phyloP scores from a whole-genome alignment of 2,329 filamentous ascomycete species.

The Cercospora berteroae region DNA sequence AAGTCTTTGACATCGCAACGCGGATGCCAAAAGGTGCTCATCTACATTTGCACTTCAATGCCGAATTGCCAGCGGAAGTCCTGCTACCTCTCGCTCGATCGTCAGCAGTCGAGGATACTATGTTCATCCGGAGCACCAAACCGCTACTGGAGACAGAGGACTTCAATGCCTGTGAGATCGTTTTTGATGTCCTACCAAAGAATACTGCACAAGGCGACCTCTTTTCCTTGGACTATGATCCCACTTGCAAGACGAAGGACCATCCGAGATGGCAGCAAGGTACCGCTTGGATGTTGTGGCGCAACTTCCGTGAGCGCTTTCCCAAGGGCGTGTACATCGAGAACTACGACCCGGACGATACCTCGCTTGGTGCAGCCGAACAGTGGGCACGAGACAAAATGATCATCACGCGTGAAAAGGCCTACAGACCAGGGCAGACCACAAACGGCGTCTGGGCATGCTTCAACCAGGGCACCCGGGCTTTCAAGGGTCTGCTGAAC shows the following conservation, averaged over 20 bases:
- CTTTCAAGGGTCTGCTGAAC: slow-evolving; percentile 71
- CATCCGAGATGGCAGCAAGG: slow-evolving; percentile 3
- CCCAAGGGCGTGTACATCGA: slow-evolving; percentile 32
- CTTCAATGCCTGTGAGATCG: slow-evolving; percentile 58
- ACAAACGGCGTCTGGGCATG: slow-evolving; percentile 52
- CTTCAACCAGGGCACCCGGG: slow-evolving; percentile 69
- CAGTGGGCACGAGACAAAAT: slow-evolving; percentile 35
- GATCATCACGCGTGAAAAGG: slow-evolving; percentile 27
- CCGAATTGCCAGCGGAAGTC: slow-evolving; percentile 62
- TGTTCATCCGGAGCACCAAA: slow-evolving; percentile 66
- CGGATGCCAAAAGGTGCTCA: slow-evolving; percentile 69
- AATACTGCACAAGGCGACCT: slow-evolving; percentile 41
- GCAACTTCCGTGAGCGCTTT: slow-evolving; percentile 45
- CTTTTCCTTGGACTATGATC: slow-evolving; percentile 52
- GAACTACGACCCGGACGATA: slow-evolving; percentile 5
- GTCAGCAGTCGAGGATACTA: slow-evolving; percentile 51
- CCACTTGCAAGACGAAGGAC: slow-evolving; percentile 26
- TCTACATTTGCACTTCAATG: slow-evolving; percentile 75
- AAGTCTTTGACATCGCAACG: slow-evolving; percentile 56
- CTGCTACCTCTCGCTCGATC: slow-evolving; percentile 56
- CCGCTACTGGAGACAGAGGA: slow-evolving; percentile 47
- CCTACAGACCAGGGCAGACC: slow-evolving; percentile 30
- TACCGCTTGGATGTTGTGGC: slow-evolving; percentile 47
- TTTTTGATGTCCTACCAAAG: slow-evolving; percentile 55
- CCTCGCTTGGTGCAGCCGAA: slow-evolving; percentile 25